These are phyloP conservation scores for Suillus alpinus DNA, from an alignment of 768 basidiomycete species.

Conservation along the genomic window DNA sequence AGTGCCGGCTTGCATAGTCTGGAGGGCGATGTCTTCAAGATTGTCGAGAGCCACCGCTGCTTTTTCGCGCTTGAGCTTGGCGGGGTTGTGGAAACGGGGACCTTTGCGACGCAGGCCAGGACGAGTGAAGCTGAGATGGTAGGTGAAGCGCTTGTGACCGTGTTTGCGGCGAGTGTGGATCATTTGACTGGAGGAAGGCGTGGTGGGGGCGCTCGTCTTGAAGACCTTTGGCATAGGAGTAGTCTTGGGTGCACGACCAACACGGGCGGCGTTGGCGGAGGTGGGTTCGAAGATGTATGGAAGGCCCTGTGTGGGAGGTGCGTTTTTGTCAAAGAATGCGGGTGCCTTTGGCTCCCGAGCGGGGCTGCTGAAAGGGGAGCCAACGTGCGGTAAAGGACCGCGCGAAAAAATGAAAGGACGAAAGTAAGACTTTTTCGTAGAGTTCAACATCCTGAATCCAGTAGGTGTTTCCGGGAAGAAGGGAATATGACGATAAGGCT, in stretches of 20 bases:
- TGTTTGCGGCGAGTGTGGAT: constrained; percentile 12
- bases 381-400: constrained; percentile 5
- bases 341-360: not conserved
- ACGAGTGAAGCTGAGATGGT: constrained; percentile 1
- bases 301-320: constrained; percentile 10
- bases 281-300: constrained; percentile 1
- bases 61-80: constrained; percentile 4
- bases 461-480: constrained; percentile 17
- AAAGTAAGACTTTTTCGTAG: constrained; percentile 14
- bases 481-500: constrained; percentile 13
- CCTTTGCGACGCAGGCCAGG: constrained; percentile 7
- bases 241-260: not conserved
- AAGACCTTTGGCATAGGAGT: not conserved
- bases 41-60: not conserved
- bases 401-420: not conserved
- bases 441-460: constrained; percentile 24
- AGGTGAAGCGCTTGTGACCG: constrained; percentile 18
- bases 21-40: constrained; percentile 2
- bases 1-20: constrained; percentile 13
- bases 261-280: not conserved
- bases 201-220: not conserved
- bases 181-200: not conserved
- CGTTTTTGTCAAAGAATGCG: constrained; percentile 6
- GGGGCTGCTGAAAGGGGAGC: constrained; percentile 18
- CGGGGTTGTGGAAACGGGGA: not conserved